Conservation (phyloP, 441 rosid genomes). For the Populus trichocarpa region DNA sequence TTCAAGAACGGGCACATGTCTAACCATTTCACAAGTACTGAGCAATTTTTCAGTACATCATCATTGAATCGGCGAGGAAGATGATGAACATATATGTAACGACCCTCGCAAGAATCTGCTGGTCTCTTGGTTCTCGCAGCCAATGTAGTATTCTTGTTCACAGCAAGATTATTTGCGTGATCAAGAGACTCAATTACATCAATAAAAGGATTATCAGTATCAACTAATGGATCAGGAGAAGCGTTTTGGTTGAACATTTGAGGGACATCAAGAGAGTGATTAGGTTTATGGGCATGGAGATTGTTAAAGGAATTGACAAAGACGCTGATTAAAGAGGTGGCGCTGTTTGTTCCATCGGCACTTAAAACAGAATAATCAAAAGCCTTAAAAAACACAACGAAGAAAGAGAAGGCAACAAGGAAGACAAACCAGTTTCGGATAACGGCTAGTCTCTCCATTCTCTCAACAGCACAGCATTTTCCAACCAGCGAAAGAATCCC, state of each 20-base stretch:
- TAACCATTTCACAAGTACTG: conserved; percentile 10
- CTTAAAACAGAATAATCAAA: neutral
- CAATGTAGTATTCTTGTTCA: neutral
- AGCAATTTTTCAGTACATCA: conserved; percentile 35
- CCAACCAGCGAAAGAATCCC: neutral
- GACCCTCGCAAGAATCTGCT: conserved; percentile 26
- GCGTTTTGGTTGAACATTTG: neutral
- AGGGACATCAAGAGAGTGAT: neutral
- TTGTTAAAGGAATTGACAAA: no score
- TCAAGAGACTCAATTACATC: neutral
- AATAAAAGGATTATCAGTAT: neutral
- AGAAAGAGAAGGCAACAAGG: neutral
- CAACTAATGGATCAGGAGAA: neutral
- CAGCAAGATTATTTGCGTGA: neutral
- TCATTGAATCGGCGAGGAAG: conserved; percentile 47
- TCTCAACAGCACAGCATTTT: neutral
- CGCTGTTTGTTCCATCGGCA: neutral
- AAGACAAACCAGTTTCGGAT: neutral
- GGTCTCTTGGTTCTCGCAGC: neutral
- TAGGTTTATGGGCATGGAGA: neutral
- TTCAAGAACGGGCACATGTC: conserved; percentile 32
- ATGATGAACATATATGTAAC: conserved; percentile 44
- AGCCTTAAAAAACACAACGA: neutral
- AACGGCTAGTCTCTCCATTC: neutral
- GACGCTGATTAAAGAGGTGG: no score